Base-by-base conservation (phyloP, 2,329 filamentous ascomycete genomes). In the Apiospora hydei region DNA sequence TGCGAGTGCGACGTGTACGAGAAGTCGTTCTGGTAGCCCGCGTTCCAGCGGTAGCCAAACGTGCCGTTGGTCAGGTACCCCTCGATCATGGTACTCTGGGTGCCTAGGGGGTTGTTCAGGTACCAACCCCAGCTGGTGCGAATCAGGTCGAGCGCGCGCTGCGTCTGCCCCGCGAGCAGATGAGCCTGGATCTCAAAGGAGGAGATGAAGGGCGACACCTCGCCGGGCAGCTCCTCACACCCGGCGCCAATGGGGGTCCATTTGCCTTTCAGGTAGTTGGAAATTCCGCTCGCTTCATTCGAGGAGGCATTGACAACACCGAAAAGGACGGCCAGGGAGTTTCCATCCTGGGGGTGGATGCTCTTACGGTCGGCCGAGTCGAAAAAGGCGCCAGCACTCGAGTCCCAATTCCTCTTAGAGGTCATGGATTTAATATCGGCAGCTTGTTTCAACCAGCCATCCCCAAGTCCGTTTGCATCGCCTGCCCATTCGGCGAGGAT, bases 91-190 rank as follows among this genome's bases (percentile, higher is more conserved):
- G 90, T 91, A 57, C 84, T 87, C 71, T 86, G 82, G 0, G 89
- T 90, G n/a, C 88, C 88, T 74, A 88, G 86, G 0, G 85, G 83
- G 72, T 90, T 85, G 72, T 86, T 82, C 21, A 89, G 80, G 75
- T 91, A 91, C 87, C 88, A 90, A 14, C 89, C 89, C 89, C 89
- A 91, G 68, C 83, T 84, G 11, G 81, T 81, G 7, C 88, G 85
- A 44, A 91, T 87, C 21, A 91, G 84, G 14, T 87, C 83, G 0
- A 92, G 80, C 0, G 89, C 88, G 47, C 89, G 85, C 10, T 80
- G 77, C 1, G 88, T 78, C 72, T 85, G 82, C 0, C 84, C 82
- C 0, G 84, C 84, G 0, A 82, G 78, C 6, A 91, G 81, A 75
- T 91, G 89, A 1, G 84, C 89, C 77, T 88, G 86, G 38, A 91